These are phyloP conservation scores for Globomyces sp. DNA, from an alignment of 371 early-diverging fungal genomes.

Conservation along the genomic window DNA sequence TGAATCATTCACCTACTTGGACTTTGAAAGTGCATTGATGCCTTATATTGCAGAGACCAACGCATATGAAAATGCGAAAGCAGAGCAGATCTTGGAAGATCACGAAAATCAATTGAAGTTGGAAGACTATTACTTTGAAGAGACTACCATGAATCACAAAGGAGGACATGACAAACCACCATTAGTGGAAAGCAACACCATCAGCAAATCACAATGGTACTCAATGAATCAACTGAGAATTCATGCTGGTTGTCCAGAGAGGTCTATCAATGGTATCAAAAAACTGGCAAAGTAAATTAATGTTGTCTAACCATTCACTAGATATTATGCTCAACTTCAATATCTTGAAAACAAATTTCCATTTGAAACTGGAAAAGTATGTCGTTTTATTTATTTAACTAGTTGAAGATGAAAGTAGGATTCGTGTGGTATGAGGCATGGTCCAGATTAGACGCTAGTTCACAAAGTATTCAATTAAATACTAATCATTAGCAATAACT, in stretches of 20 bases:
- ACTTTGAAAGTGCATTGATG: slow-evolving; percentile 28
- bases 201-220: slow-evolving; percentile 46
- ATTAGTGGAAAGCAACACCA: neutral
- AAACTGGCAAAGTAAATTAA: slow-evolving; percentile 38
- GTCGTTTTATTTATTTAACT: too few relatives aligned
- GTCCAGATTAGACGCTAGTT: slow-evolving; percentile 17
- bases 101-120: slow-evolving; percentile 7
- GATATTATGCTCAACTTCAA: slow-evolving; percentile 48
- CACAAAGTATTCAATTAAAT: slow-evolving; percentile 25
- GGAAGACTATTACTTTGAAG: neutral
- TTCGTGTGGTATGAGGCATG: slow-evolving; percentile 54
- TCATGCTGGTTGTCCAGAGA: slow-evolving; percentile 54
- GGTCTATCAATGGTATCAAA: slow-evolving; percentile 44
- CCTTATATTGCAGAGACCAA: slow-evolving; percentile 21
- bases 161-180: slow-evolving; percentile 1
- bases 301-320: slow-evolving; percentile 11
- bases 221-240: slow-evolving; percentile 50
- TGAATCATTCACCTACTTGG: slow-evolving; percentile 17
- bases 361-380: slow-evolving; percentile 33
- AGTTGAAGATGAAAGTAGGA: slow-evolving; percentile 27
- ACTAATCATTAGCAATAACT: slow-evolving; percentile 27
- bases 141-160: neutral
- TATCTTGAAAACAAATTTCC: slow-evolving; percentile 51
- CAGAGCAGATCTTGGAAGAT: neutral
- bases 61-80: slow-evolving; percentile 10